phyloP scores from a whole-genome alignment of 495 filamentous ascomycete species.

The Penicillium silybi region DNA sequence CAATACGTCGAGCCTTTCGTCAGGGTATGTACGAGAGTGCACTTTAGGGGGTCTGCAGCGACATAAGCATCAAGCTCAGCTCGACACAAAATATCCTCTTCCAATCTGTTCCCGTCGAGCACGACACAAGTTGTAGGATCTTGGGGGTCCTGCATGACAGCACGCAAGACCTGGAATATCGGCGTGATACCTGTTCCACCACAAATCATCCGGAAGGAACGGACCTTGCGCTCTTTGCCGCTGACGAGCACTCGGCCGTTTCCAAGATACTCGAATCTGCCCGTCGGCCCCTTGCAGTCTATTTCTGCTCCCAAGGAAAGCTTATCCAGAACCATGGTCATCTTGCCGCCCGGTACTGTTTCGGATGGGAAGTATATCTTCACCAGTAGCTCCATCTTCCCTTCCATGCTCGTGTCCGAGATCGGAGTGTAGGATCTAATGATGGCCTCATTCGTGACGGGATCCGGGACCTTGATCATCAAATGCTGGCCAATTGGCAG shows the following conservation, averaged over 20 bases:
- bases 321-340: slow-evolving; percentile 77
- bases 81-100: slow-evolving; percentile 81
- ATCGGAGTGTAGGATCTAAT: slow-evolving; percentile 90
- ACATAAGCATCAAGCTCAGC: slow-evolving; percentile 68
- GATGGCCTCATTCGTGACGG: slow-evolving; percentile 60
- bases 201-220: slow-evolving; percentile 82
- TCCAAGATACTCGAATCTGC: slow-evolving; percentile 79
- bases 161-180: slow-evolving; percentile 82
- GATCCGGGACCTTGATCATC: slow-evolving; percentile 76
- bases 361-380: slow-evolving; percentile 77
- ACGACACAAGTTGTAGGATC: slow-evolving; percentile 65
- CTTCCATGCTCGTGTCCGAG: slow-evolving; percentile 56
- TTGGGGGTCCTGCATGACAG: slow-evolving; percentile 58
- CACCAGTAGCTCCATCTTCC: slow-evolving; percentile 69
- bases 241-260: slow-evolving; percentile 61
- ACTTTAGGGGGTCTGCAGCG: slow-evolving; percentile 48
- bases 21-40: slow-evolving; percentile 68
- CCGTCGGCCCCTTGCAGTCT: slow-evolving; percentile 89
- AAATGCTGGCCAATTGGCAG: slow-evolving; percentile 88
- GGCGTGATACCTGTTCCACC: slow-evolving; percentile 89
- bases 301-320: slow-evolving; percentile 66
- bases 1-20: slow-evolving; percentile 60
- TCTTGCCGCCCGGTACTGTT: slow-evolving; percentile 64
- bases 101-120: slow-evolving; percentile 72
- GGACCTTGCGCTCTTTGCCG: slow-evolving; percentile 54